A percentile compares a stretch with the other conserved stretches of the same genome.
Evolutionary conservation across 129 eudicot species (phyloP).

Genomic region (Flaveria robusta): DNA sequence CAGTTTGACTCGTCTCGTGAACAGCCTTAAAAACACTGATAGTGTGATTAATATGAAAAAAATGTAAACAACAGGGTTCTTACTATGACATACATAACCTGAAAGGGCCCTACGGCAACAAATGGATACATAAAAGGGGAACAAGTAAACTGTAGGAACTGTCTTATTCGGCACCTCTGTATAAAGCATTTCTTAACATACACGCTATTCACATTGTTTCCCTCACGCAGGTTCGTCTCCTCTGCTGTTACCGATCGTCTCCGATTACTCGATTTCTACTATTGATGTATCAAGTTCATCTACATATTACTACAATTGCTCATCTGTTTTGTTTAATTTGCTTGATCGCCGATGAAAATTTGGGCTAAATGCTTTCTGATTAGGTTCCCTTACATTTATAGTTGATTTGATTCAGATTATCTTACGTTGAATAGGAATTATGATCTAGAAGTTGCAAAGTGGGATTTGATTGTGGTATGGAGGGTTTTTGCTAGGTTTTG

Average conservation of each 20-base stretch:
- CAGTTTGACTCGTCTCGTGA: no score
- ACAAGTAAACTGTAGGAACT: slow-evolving; percentile 26
- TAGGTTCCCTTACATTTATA: not conserved
- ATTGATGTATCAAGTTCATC: not conserved
- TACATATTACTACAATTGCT: not conserved
- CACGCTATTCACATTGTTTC: slow-evolving; percentile 32
- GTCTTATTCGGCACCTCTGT: slow-evolving; percentile 1
- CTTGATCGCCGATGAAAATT: slow-evolving; percentile 7
- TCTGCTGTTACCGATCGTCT: slow-evolving; percentile 17
- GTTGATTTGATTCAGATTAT: slow-evolving; percentile 5
- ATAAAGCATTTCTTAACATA: slow-evolving; percentile 3
- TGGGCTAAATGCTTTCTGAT: slow-evolving; percentile 5
- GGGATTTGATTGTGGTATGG: not conserved
- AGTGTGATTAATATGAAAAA: no score
- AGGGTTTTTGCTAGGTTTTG: not conserved
- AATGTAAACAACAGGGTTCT: no score
- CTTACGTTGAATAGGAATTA: not conserved
- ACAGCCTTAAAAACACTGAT: no score
- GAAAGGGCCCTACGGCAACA: not conserved
- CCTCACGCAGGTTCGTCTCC: slow-evolving; percentile 31
- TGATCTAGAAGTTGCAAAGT: not conserved
- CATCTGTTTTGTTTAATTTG: not conserved
- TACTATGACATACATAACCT: not conserved
- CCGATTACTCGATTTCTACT: slow-evolving; percentile 24
- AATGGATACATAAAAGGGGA: not conserved